A percentile compares a stretch with the other conserved stretches of the same genome.
Evolutionary conservation across 2,329 filamentous ascomycete species (phyloP).

Genomic region (Hymenoscyphus scutula): DNA sequence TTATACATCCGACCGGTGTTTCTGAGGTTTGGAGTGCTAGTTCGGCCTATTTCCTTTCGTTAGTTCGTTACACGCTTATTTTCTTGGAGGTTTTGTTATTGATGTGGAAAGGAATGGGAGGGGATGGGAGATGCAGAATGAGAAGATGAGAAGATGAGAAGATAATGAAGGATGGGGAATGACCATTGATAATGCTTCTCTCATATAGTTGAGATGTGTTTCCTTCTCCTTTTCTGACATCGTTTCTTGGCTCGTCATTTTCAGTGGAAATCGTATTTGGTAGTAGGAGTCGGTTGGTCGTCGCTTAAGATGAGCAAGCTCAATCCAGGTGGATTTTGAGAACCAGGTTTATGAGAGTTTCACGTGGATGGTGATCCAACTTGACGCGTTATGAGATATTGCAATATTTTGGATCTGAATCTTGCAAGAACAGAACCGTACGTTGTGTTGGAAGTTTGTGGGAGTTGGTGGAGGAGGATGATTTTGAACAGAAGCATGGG

Average conservation of each 20-base stretch:
- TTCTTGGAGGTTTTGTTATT: neutral
- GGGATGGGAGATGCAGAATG: neutral
- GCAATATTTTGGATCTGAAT: neutral
- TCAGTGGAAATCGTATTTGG: neutral
- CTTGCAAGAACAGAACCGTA: neutral
- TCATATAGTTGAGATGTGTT: constrained; percentile 6
- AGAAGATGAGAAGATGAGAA: constrained; percentile 1
- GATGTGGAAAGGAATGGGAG: neutral
- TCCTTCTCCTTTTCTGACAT: neutral
- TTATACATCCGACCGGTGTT: constrained; percentile 93
- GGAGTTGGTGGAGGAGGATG: neutral
- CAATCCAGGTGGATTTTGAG: neutral
- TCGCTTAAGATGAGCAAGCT: neutral
- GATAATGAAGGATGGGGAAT: constrained; percentile 48
- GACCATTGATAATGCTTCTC: constrained; percentile 38
- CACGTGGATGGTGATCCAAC: neutral
- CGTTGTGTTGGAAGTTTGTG: neutral
- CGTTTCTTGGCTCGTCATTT: neutral
- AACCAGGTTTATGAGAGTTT: neutral
- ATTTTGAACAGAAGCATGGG: neutral
- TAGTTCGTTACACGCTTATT: neutral
- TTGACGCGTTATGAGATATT: neutral
- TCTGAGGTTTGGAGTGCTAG: constrained; percentile 82
- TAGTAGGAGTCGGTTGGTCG: no score
- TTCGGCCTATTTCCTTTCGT: constrained; percentile 60